A percentile compares a stretch with the other conserved stretches of the same genome.
Conservation (phyloP, 306 rosid species). For the Rubus parviflorus region DNA sequence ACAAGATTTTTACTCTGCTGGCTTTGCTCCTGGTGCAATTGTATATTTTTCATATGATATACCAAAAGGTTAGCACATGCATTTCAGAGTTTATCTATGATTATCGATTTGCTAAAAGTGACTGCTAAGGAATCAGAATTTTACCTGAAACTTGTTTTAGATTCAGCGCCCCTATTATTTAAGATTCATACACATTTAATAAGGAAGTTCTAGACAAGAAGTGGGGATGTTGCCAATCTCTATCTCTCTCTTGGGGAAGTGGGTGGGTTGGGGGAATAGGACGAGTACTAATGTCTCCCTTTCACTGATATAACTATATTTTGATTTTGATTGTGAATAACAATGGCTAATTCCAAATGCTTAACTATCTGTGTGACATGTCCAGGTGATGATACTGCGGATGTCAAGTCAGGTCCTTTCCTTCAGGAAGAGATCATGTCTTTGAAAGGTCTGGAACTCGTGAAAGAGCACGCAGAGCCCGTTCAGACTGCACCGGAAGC, state of each 20-base stretch:
- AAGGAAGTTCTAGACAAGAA: conserved; percentile 1
- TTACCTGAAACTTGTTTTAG: background rate
- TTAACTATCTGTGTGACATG: conserved; percentile 1
- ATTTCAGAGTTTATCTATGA: conserved; percentile 1
- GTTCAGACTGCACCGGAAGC: conserved; percentile 34
- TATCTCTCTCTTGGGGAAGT: background rate
- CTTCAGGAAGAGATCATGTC: conserved; percentile 62
- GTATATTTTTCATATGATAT: conserved; percentile 69
- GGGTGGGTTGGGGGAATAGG: background rate
- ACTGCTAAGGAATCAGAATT: background rate
- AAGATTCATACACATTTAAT: background rate
- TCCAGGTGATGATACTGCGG: conserved; percentile 45
- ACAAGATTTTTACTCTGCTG: conserved; percentile 71
- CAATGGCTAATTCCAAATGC: background rate
- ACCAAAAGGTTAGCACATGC: conserved; percentile 54
- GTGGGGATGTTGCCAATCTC: background rate
- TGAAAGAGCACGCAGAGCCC: conserved; percentile 42
- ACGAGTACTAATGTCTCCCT: background rate
- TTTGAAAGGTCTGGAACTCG: conserved; percentile 58
- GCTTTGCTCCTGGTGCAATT: conserved; percentile 89
- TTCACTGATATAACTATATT: background rate
- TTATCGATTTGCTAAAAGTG: background rate
- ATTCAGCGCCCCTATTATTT: background rate
- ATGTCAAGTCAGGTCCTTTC: conserved; percentile 43
- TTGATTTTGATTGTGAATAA: background rate